A percentile compares a stretch with the other conserved stretches of the same genome.
Evolutionary conservation across 192 early-diverging fungal genomes (phyloP).

Genomic region (Coemansia sp.): DNA sequence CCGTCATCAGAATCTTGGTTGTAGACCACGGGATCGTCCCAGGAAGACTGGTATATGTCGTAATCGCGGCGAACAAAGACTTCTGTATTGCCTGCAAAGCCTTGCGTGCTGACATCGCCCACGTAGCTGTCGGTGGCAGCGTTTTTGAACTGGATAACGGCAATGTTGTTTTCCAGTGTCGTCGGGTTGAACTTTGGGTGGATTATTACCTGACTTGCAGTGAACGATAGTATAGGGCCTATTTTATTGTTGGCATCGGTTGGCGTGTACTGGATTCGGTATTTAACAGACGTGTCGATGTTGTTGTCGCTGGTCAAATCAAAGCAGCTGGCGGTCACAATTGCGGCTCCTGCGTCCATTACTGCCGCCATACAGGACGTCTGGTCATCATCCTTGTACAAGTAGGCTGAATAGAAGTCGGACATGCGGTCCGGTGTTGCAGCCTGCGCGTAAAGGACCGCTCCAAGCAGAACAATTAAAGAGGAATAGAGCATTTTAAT

Average conservation of each 20-base stretch:
- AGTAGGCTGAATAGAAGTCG: background rate
- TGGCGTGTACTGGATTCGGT: conserved; percentile 5
- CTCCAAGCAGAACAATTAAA: background rate
- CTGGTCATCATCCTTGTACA: conserved; percentile 29
- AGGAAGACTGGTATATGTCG: background rate
- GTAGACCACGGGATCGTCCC: background rate
- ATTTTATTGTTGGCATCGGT: background rate
- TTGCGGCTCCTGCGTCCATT: conserved; percentile 27
- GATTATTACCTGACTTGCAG: conserved; percentile 1
- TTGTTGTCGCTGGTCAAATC: conserved; percentile 23
- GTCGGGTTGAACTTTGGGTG: conserved; percentile 18
- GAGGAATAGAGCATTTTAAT: background rate
- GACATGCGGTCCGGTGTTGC: background rate
- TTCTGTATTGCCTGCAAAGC: background rate
- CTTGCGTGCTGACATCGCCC: background rate
- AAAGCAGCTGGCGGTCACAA: conserved; percentile 41
- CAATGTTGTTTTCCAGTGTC: conserved; percentile 40
- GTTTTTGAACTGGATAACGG: conserved; percentile 13
- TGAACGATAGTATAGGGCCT: background rate
- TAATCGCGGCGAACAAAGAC: background rate
- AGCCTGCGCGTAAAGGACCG: background rate
- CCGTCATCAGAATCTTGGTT: background rate
- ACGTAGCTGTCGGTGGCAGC: background rate
- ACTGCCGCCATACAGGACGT: conserved; percentile 46
- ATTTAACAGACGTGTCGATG: conserved; percentile 14